Base-by-base conservation (phyloP, 2,329 filamentous ascomycete species). In the Tolypocladium ophioglossoides region DNA sequence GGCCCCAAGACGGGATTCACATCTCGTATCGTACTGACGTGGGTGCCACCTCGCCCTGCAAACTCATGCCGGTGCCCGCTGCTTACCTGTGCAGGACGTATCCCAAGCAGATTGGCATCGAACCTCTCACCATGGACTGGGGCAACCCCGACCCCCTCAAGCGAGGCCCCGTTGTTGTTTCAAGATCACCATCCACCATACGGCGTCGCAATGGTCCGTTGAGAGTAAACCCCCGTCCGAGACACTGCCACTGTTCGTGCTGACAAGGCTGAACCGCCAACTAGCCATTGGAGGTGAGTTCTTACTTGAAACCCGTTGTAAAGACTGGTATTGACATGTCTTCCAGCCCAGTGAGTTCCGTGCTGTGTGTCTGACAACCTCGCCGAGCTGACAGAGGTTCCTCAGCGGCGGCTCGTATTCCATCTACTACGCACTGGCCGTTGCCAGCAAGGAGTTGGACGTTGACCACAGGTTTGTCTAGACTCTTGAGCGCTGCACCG, bases 381-480 rank as follows among this genome's bases (percentile, higher is more conserved):
- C n/a, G 30, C 34, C 52, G n/a, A 55, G 32, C 38, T 56, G 20
- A 51, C 39, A 35, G 22, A 12, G 10, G 16, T 38, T n/a, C 9
- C 14, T 8, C 47, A 74, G 72, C 40, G 92, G 94, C 59, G 92
- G 94, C 55, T 96, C 91, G 5, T 97, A 99, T 70, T 91, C 89
- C 57, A 92, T 96, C 59, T 97, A 97, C 74, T 91, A 95, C 67
- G 92, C 92, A 24, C 79, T 97, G 32, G 92, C 92, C 14, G 85
- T 97, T 59, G 92, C 92, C 24, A 94, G 89, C 67, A 91, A 92
- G 63, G 87, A 97, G 67, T 80, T 97, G 55, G 83, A 89, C 57
- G 78, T 83, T 41, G 86, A 95, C 61, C 91, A 96, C 71, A 87
- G 72, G 79, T 80, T 65, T 11, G 59, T 58, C 22, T 16, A 27